Evolutionary conservation across 805 yeast genomes (phyloP), one percentile per base, ranked within the genome.

Genomic region (Yamadazyma akitaensis): DNA sequence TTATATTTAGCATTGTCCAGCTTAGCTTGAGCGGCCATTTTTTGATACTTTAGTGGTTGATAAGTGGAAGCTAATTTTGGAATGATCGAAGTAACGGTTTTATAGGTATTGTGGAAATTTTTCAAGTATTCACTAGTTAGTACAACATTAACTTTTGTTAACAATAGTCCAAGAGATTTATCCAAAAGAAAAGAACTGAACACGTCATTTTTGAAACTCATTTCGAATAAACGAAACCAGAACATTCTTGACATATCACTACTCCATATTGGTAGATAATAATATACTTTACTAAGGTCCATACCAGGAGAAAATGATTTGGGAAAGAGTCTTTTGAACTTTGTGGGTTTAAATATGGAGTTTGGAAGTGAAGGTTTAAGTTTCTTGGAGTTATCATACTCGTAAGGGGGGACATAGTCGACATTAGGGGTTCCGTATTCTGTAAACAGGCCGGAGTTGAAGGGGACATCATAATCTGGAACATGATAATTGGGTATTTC

Each of bases 121-220:
- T 50, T 52, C 25, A 52, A 35, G 40, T 52, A 52, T 19, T 46
- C 53, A 28, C 52, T 50, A 2, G 48, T 48, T 35, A 52, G 44
- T 1, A 52, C 51, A 5, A 48, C 49, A 33, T 48, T 47, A 11
- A 52, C 45, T 18, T 50, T 40, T 17, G 45, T 48, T 5, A 50
- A 28, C 5, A 52, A 37, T 2, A 67, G 56, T 43, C 64, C 70
- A 37, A 69, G 54, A 0, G 73, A 60, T 41, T 67, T 59, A 44
- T 70, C 75, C 53, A 70, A 62, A 49, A 70, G 63, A 48, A 68
- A 70, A 2, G 61, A 59, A 49, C 62, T 65, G 46, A 68, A 42
- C 2, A 47, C 48, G 2, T 44, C 38, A 17, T 45, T 44, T 17
- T 24, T 11, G 16, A 18, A 18, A 17, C 47, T 43, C 7, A 60